Evolutionary conservation across 371 early-diverging fungal species (phyloP).

Genomic region (Mucor saturninus): DNA sequence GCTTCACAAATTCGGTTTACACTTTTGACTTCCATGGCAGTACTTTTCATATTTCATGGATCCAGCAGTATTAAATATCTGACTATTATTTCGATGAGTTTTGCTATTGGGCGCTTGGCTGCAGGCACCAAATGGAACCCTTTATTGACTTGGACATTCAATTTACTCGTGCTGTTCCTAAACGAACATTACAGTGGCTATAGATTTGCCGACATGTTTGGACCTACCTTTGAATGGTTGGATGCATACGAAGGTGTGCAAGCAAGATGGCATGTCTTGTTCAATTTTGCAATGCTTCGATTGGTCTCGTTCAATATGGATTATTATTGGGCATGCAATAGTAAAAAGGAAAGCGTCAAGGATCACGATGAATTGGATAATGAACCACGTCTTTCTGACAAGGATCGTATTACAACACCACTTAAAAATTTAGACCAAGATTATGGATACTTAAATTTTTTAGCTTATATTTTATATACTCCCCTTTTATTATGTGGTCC

Average conservation of each 20-base stretch:
- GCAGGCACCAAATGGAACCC: constrained; percentile 66
- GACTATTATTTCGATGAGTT: constrained; percentile 65
- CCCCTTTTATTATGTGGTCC: constrained; percentile 96
- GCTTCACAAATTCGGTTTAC: constrained; percentile 41
- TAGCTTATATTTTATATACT: constrained; percentile 83
- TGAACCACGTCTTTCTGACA: constrained; percentile 44
- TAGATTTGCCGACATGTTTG: constrained; percentile 58
- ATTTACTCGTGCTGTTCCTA: constrained; percentile 73
- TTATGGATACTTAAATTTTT: constrained; percentile 78
- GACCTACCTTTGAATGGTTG: constrained; percentile 68
- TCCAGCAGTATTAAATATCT: constrained; percentile 75
- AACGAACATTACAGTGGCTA: constrained; percentile 80
- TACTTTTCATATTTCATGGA: constrained; percentile 59
- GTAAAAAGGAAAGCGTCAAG: constrained; percentile 22
- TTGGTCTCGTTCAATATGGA: constrained; percentile 93
- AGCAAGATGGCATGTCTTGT: constrained; percentile 86
- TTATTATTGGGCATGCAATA: constrained; percentile 76
- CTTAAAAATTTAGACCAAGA: constrained; percentile 50
- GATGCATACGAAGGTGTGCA: constrained; percentile 53
- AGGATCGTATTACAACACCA: constrained; percentile 65
- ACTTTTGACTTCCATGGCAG: constrained; percentile 64
- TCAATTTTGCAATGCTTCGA: constrained; percentile 89
- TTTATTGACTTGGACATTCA: constrained; percentile 77
- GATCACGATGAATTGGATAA: constrained; percentile 4
- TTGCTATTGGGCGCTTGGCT: constrained; percentile 57